Base-by-base conservation (phyloP, 352 stramenopile genomes). In the Pythium diclinum region DNA sequence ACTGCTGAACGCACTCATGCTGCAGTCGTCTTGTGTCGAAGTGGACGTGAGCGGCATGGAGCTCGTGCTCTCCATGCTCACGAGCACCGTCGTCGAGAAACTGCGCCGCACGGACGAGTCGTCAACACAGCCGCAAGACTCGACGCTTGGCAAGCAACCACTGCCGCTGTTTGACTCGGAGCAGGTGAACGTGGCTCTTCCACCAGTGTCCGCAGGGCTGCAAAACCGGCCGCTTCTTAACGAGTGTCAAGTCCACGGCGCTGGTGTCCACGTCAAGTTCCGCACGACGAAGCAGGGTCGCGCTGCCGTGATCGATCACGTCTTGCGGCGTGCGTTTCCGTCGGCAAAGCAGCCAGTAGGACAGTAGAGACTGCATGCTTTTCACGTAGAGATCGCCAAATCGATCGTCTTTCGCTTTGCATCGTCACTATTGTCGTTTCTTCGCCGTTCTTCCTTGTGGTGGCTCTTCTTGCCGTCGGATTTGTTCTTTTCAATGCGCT, bases 301-400 rank as follows among this genome's bases (percentile, higher is more conserved):
- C 30, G 70, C 77, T 11, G 81, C 84, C 19, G 75, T 81, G 1
- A 69, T 87, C 56, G 72, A 84, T 19, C 74, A 84, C 44, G 56
- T 91, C 30, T 57, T 85, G 2, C 69, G 81, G 1, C 59, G 46
- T 16, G 4, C 61, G 9, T 64, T 69, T 44, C 63, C 63, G 21
- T n/a, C 32, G 3, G 19, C 33, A 16, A 51, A 23, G 40, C 21
- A 47, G 40, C 40, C 25, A 23, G 17, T 17, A 47, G 40, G 14
- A 23, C 11, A 14, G 36, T 42, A 42, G 36, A 16, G 16, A 47
- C 2, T 10, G 40, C 11, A 8, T 8, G 14, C 0, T 47, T 19
- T 47, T 86, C 63, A 91, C 16, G 77, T 89, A 52, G 78, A 87
- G 55, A 91, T 88, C 16, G 78, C 74, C 42, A 89, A 64, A 59